Conservation (phyloP, 805 yeast genomes). For the Lachancea sp. region DNA sequence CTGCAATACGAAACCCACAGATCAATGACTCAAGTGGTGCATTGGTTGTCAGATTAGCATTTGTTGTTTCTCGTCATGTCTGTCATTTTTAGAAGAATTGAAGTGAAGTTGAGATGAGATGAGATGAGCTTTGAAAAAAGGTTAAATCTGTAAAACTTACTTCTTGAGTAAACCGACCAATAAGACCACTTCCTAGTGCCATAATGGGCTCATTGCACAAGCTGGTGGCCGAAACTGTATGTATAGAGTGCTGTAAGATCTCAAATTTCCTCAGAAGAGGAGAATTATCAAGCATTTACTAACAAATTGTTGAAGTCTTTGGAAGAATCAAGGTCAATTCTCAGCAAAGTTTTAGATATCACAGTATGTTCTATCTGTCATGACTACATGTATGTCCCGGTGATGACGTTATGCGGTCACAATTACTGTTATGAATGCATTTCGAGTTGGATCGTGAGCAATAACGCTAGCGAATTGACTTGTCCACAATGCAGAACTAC, state of each 20-base stretch:
- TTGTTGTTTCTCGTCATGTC: too few relatives aligned
- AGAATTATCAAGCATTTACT: not conserved
- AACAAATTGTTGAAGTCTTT: not conserved
- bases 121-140: too few relatives aligned
- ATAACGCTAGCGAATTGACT: conserved; percentile 38
- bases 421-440: conserved; percentile 64
- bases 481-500: conserved; percentile 64
- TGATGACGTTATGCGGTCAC: conserved; percentile 63
- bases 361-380: conserved; percentile 57
- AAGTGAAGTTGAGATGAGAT: too few relatives aligned
- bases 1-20: too few relatives aligned
- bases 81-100: too few relatives aligned
- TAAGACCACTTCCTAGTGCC: too few relatives aligned
- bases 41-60: too few relatives aligned
- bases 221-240: not conserved
- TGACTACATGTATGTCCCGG: conserved; percentile 62
- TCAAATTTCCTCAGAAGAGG: too few relatives aligned
- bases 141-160: too few relatives aligned
- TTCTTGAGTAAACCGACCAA: too few relatives aligned
- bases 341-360: conserved; percentile 24
- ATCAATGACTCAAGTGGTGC: too few relatives aligned
- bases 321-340: not conserved
- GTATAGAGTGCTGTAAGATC: too few relatives aligned
- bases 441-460: conserved; percentile 50
- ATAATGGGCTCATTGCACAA: not conserved